Evolutionary conservation across 164 flowering plant species (phyloP).

Genomic region (Piper longum): DNA sequence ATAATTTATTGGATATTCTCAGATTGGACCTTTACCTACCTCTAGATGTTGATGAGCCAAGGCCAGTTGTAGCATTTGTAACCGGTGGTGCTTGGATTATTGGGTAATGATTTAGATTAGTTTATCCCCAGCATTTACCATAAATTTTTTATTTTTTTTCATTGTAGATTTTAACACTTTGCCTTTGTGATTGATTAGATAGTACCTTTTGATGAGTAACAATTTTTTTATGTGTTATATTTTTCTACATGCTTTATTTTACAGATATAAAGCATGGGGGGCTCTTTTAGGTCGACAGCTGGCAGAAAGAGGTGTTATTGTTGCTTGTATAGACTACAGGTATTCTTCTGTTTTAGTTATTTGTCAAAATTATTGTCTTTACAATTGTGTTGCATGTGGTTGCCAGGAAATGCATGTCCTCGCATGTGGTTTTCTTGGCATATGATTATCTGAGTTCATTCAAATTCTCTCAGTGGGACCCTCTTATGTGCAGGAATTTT

Average conservation of each 20-base stretch:
- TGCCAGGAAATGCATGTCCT: not conserved
- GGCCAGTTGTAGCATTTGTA: slow-evolving; percentile 90
- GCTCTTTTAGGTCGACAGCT: slow-evolving; percentile 69
- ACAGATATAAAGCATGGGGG: slow-evolving; percentile 97
- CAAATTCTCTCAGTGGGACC: not conserved
- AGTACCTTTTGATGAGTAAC: not conserved
- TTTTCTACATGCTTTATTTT: slow-evolving; percentile 1
- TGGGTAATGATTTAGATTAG: slow-evolving; percentile 44
- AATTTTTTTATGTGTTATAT: not conserved
- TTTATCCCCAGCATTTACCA: not conserved
- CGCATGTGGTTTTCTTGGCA: not conserved
- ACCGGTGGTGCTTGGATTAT: slow-evolving; percentile 99
- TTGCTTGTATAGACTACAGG: slow-evolving; percentile 98
- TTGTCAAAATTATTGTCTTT: not conserved
- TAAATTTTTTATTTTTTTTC: not conserved
- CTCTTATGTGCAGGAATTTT: slow-evolving; percentile 54
- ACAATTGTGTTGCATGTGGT: not conserved
- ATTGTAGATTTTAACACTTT: not conserved
- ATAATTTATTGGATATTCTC: slow-evolving; percentile 9
- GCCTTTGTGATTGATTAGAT: not conserved
- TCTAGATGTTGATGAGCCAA: slow-evolving; percentile 29
- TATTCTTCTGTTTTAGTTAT: slow-evolving; percentile 3
- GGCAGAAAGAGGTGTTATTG: slow-evolving; percentile 77
- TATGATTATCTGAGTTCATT: not conserved
- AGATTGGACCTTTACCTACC: slow-evolving; percentile 92